These are phyloP conservation scores for Globisporangium mamillatum DNA, from an alignment of 352 stramenopile genomes.

Conservation along the genomic window DNA sequence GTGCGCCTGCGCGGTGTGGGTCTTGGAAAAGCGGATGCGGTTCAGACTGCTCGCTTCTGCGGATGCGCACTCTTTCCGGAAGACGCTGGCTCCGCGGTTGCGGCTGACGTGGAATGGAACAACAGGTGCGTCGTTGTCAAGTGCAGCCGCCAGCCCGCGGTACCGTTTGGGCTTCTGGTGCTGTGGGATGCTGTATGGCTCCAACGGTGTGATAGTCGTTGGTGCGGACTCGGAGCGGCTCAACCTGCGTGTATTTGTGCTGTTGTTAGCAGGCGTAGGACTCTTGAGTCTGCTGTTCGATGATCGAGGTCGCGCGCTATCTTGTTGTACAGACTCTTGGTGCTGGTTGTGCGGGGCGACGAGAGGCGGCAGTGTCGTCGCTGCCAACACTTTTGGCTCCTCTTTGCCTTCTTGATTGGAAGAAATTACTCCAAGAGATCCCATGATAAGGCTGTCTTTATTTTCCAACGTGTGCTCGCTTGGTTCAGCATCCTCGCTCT, in stretches of 20 bases:
- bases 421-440: background rate
- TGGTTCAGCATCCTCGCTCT: background rate
- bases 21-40: conserved; percentile 44
- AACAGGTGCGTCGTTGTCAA: conserved; percentile 20
- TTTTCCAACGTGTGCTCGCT: background rate
- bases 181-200: conserved; percentile 5
- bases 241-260: conserved; percentile 8
- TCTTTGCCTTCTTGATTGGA: background rate
- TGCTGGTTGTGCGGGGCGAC: background rate
- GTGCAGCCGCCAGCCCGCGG: conserved; percentile 37
- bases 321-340: background rate
- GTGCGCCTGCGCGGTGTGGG: conserved; percentile 31
- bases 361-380: background rate
- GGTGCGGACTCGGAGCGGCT: conserved; percentile 52
- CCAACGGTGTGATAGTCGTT: conserved; percentile 23
- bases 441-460: background rate
- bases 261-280: background rate
- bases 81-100: conserved; percentile 45
- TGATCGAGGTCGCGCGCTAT: background rate
- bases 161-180: conserved; percentile 34
- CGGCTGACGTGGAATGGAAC: conserved; percentile 30
- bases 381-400: background rate
- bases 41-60: conserved; percentile 25
- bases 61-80: conserved; percentile 47
- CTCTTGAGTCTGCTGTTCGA: background rate